These are phyloP conservation scores for Anethum foeniculum DNA, from an alignment of 140 eudicot genomes.

Conservation along the genomic window DNA sequence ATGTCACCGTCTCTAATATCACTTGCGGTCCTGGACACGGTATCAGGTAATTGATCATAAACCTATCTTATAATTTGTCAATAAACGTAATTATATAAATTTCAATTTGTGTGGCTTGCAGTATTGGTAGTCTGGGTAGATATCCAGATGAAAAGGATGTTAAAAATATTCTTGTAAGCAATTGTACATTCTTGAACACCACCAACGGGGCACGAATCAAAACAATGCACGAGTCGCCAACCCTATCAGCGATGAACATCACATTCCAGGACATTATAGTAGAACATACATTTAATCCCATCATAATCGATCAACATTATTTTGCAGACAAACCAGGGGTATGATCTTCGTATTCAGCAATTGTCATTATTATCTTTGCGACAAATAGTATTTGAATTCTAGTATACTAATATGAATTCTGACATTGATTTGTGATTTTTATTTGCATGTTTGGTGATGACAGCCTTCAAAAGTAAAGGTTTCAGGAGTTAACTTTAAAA, in stretches of 20 bases:
- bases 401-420: background rate
- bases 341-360: background rate
- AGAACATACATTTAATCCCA: background rate
- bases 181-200: background rate
- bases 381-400: no score
- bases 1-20: conserved; percentile 11
- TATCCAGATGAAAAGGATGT: conserved; percentile 9
- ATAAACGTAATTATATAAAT: background rate
- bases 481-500: background rate
- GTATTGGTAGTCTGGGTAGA: conserved; percentile 12
- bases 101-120: background rate
- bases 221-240: background rate
- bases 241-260: background rate
- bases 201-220: conserved; percentile 4
- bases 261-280: background rate
- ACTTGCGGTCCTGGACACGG: conserved; percentile 66
- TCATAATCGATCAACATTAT: conserved; percentile 9
- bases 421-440: background rate
- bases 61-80: no score
- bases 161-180: background rate
- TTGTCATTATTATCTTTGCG: background rate
- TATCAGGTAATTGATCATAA: conserved; percentile 20
- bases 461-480: conserved; percentile 4
- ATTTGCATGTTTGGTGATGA: background rate
- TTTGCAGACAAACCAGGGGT: background rate